Conservation (phyloP, 768 basidiomycete genomes). For the Favolaschia claudopus region DNA sequence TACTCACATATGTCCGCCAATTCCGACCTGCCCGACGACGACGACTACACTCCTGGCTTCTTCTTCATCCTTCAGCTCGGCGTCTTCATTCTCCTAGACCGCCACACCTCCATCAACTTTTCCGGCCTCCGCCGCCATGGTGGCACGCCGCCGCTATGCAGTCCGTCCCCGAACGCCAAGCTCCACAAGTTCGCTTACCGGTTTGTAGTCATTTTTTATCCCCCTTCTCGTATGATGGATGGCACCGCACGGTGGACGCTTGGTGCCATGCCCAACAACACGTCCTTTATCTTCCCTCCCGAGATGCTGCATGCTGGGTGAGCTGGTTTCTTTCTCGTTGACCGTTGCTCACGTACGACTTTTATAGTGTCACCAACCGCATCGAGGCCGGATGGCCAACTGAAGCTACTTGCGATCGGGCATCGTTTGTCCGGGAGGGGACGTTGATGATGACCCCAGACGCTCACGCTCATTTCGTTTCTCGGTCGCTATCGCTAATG, state of each 20-base stretch:
- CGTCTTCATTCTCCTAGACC: background rate
- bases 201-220: background rate
- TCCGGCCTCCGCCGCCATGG: constrained; percentile 2
- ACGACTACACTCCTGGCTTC: background rate
- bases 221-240: background rate
- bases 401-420: background rate
- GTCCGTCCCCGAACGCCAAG: background rate
- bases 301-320: background rate
- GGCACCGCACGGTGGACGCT: background rate
- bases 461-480: background rate
- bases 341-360: background rate
- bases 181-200: background rate
- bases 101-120: background rate
- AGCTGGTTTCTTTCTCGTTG: background rate
- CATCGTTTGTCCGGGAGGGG: constrained; percentile 2
- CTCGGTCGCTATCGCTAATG: background rate
- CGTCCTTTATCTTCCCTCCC: background rate
- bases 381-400: background rate
- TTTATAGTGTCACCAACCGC: background rate
- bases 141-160: constrained; percentile 3
- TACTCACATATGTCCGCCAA: background rate
- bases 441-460: background rate
- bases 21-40: background rate
- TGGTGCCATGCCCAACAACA: constrained; percentile 5
- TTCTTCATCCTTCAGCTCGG: constrained; percentile 13